phyloP scores from a whole-genome alignment of 2,329 filamentous ascomycete genomes.

The Huntiella decipiens region DNA sequence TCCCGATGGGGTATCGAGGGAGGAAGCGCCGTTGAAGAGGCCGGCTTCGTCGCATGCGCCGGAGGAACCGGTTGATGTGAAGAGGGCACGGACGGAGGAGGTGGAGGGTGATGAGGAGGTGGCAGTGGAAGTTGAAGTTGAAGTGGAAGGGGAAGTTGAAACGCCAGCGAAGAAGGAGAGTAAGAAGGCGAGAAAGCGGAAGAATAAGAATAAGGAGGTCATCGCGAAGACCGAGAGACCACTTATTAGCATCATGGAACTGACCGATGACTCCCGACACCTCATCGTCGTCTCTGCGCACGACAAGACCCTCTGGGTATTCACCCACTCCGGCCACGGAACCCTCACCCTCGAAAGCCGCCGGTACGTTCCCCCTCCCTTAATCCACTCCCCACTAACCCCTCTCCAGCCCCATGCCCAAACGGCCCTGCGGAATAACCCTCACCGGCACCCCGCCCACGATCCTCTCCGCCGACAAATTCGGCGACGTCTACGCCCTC shows the following conservation, averaged over 20 bases:
- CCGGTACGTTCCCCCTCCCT: slow-evolving; percentile 30
- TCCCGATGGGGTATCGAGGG: slow-evolving; percentile 22
- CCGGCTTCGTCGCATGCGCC: slow-evolving; percentile 7
- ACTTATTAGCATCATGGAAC: slow-evolving; percentile 49
- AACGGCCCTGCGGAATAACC: slow-evolving; percentile 61
- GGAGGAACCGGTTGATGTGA: slow-evolving; percentile 8
- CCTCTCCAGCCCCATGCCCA: slow-evolving; percentile 54
- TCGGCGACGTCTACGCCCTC: slow-evolving; percentile 84
- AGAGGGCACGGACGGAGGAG: slow-evolving; percentile 19
- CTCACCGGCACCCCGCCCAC: slow-evolving; percentile 44
- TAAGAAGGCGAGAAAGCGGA: slow-evolving; percentile 14
- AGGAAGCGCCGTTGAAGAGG: slow-evolving; percentile 13
- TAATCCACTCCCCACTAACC: neutral
- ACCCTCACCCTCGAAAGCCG: slow-evolving; percentile 48
- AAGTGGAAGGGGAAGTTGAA: slow-evolving; percentile 17
- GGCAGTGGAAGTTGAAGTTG: slow-evolving; percentile 17
- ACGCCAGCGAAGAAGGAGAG: slow-evolving; percentile 16
- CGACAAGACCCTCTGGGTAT: slow-evolving; percentile 78
- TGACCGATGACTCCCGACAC: slow-evolving; percentile 45
- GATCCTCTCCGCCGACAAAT: slow-evolving; percentile 80
- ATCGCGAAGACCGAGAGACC: slow-evolving; percentile 31
- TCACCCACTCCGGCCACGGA: slow-evolving; percentile 45
- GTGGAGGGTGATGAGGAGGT: slow-evolving; percentile 20
- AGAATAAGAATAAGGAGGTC: slow-evolving; percentile 16
- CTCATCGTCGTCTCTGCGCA: slow-evolving; percentile 68